Percentiles rank a stretch among this genome's conserved stretches.
phyloP scores from a whole-genome alignment of 1,139 yeast genomes.

The Sugiyamaella neomexicana region DNA sequence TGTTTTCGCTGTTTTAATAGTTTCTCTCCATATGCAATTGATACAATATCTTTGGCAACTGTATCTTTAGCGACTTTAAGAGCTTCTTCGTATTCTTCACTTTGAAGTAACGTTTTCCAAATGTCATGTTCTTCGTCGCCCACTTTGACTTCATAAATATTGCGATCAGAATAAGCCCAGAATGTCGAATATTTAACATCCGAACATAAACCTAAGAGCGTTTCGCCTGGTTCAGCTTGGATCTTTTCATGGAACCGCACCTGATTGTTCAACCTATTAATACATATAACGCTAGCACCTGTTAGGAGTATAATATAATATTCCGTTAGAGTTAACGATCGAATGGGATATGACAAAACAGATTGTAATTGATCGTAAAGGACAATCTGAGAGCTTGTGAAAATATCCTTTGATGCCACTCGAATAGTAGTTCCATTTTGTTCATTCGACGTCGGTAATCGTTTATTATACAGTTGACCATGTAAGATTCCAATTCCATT shows the following conservation, averaged over 20 bases:
- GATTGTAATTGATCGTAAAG: conserved; percentile 45
- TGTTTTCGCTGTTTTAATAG: conserved; percentile 38
- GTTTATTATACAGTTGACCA: conserved; percentile 34
- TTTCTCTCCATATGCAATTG: conserved; percentile 64
- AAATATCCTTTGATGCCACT: conserved; percentile 28
- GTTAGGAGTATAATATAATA: conserved; percentile 54
- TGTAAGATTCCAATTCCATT: conserved; percentile 49
- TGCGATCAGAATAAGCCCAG: conserved; percentile 57
- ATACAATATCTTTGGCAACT: conserved; percentile 54
- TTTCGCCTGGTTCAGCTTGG: conserved; percentile 42
- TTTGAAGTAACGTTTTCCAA: conserved; percentile 69
- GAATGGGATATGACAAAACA: conserved; percentile 36
- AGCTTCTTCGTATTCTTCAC: conserved; percentile 69
- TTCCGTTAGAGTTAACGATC: conserved; percentile 49
- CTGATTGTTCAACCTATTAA: conserved; percentile 53
- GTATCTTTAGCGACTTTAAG: conserved; percentile 48
- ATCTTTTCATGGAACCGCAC: conserved; percentile 47
- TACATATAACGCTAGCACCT: conserved; percentile 45
- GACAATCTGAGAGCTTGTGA: conserved; percentile 43
- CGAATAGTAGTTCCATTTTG: neutral
- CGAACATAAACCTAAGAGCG: conserved; percentile 56
- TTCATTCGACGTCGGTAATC: conserved; percentile 22
- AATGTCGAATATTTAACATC: conserved; percentile 58
- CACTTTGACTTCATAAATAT: conserved; percentile 62
- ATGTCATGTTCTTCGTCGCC: conserved; percentile 70